phyloP scores from a whole-genome alignment of 75 land plant genomes.

The Isoetes taiwanensis region DNA sequence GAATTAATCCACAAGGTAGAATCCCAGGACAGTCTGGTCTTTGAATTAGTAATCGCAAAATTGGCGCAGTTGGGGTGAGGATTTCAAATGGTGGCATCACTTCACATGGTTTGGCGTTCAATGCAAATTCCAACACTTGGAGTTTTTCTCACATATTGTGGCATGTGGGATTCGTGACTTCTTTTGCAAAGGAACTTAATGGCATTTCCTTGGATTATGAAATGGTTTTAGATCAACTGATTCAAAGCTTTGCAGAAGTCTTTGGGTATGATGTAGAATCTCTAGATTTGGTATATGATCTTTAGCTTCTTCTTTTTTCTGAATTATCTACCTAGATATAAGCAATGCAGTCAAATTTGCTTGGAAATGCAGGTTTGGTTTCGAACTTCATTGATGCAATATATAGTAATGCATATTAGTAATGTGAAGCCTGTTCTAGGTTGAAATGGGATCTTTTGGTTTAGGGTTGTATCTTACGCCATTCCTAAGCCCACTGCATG shows the following conservation, averaged over 20 bases:
- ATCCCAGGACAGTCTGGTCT: slow-evolving; percentile 53
- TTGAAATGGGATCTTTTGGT: too few species aligned
- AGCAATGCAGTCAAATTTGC: too few species aligned
- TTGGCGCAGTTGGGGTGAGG: slow-evolving; percentile 85
- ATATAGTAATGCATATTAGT: too few species aligned
- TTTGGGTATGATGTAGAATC: slow-evolving; percentile 29
- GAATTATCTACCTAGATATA: too few species aligned
- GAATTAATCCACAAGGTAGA: slow-evolving; percentile 52
- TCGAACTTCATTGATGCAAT: too few species aligned
- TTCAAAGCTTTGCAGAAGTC: slow-evolving; percentile 40
- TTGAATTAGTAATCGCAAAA: slow-evolving; percentile 73
- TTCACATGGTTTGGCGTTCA: slow-evolving; percentile 88
- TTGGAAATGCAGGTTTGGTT: too few species aligned
- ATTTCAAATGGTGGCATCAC: slow-evolving; percentile 60
- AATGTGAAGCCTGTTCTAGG: too few species aligned
- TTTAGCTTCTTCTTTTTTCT: too few species aligned
- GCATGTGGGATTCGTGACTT: slow-evolving; percentile 67
- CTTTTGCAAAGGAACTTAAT: slow-evolving; percentile 45
- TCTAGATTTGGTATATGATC: too few species aligned
- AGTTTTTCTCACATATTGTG: slow-evolving; percentile 71
- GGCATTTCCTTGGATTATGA: slow-evolving; percentile 40
- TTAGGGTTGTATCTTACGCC: too few species aligned
- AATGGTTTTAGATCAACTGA: slow-evolving; percentile 50
- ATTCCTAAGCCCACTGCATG: too few species aligned
- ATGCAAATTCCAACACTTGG: slow-evolving; percentile 60